These are phyloP conservation scores for Cokeromyces recurvatus DNA, from an alignment of 371 early-diverging fungal genomes.

Conservation along the genomic window DNA sequence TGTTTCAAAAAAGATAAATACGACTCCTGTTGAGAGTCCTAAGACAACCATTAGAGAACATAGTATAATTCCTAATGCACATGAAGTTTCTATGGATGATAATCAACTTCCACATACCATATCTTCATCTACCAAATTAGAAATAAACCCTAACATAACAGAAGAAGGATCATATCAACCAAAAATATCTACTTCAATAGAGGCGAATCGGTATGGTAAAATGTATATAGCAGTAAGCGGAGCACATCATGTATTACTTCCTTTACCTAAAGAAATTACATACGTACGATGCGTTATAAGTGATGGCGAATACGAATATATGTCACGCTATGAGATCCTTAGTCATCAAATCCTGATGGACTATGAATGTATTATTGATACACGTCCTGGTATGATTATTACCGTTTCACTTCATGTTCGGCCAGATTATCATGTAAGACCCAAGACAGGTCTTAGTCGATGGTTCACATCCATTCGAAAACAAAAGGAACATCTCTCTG, in stretches of 20 bases:
- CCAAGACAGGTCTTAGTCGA: conserved; percentile 18
- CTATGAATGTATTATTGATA: conserved; percentile 41
- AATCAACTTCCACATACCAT: too few species aligned
- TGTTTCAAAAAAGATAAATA: too few species aligned
- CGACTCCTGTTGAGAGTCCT: too few species aligned
- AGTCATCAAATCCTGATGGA: conserved; percentile 31
- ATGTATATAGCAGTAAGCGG: conserved; percentile 31
- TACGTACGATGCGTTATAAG: conserved; percentile 36
- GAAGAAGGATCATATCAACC: too few species aligned
- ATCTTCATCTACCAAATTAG: too few species aligned
- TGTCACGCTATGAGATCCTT: conserved; percentile 30
- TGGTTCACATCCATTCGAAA: conserved; percentile 29
- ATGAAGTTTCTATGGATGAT: too few species aligned
- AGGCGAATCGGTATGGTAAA: conserved; percentile 16
- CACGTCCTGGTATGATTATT: conserved; percentile 37
- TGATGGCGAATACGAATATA: conserved; percentile 35
- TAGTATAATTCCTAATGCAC: too few species aligned
- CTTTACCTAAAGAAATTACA: conserved; percentile 31
- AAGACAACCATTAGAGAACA: too few species aligned
- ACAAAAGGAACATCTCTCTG: conserved; percentile 34
- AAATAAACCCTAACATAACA: too few species aligned
- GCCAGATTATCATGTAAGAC: conserved; percentile 41
- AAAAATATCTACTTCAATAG: conserved; percentile 5
- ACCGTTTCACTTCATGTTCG: conserved; percentile 44
- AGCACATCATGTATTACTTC: conserved; percentile 25